Evolutionary conservation across 805 yeast species (phyloP).

Genomic region (Yamadazyma scolyti): DNA sequence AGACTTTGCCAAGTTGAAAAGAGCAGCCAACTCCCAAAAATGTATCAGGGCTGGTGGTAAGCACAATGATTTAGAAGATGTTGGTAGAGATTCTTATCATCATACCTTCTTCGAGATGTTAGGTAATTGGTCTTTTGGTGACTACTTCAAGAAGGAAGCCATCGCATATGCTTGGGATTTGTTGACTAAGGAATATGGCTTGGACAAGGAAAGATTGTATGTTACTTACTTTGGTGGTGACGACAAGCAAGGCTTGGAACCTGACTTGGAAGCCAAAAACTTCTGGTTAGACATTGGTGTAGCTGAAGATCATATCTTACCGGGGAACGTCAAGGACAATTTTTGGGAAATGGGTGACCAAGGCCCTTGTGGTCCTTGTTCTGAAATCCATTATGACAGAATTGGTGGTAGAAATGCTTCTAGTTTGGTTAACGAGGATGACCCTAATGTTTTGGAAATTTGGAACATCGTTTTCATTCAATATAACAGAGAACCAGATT

Average conservation of each 20-base stretch:
- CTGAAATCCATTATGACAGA: constrained; percentile 96
- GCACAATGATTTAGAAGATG: constrained; percentile 97
- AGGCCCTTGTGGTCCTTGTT: constrained; percentile 99
- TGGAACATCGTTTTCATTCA: constrained; percentile 99
- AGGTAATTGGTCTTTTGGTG: constrained; percentile 99
- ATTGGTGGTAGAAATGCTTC: constrained; percentile 98
- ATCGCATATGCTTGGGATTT: constrained; percentile 87
- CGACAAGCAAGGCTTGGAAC: constrained; percentile 71
- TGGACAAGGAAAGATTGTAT: constrained; percentile 75
- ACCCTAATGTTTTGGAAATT: constrained; percentile 94
- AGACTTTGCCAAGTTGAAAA: constrained; percentile 75
- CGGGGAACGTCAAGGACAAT: constrained; percentile 87
- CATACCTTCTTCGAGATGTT: constrained; percentile 99
- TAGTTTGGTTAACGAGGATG: constrained; percentile 87
- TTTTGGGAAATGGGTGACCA: constrained; percentile 99
- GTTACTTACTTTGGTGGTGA: constrained; percentile 98
- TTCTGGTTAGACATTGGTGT: constrained; percentile 88
- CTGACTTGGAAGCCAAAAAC: constrained; percentile 91
- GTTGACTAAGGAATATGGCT: constrained; percentile 78
- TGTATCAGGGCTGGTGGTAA: constrained; percentile 99
- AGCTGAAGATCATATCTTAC: constrained; percentile 85
- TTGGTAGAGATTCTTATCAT: constrained; percentile 95
- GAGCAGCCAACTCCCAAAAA: constrained; percentile 95
- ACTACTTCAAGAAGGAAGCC: constrained; percentile 95
- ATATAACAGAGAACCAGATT: constrained; percentile 90